Conservation (phyloP, 2,329 filamentous ascomycete genomes). For the Aspergillus amoenus region DNA sequence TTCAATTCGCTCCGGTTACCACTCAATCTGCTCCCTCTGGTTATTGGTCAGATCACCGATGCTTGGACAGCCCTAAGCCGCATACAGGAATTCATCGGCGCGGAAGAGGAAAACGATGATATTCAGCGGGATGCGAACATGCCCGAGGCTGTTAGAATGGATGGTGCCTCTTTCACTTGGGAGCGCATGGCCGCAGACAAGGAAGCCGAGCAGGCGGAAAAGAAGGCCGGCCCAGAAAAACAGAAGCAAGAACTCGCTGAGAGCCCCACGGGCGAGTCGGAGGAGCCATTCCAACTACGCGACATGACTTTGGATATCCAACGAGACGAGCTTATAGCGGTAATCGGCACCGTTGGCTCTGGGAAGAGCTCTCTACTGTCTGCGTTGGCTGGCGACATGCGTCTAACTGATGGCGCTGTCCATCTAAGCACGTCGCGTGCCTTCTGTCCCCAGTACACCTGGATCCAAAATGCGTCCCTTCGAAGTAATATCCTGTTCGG, state of each 20-base stretch:
- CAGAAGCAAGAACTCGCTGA: constrained; percentile 33
- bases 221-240: constrained; percentile 47
- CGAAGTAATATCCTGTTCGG: constrained; percentile 90
- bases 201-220: constrained; percentile 14
- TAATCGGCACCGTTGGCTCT: constrained; percentile 69
- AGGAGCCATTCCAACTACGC: constrained; percentile 40
- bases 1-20: constrained; percentile 92
- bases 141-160: constrained; percentile 64
- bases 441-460: constrained; percentile 94
- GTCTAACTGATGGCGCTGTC: constrained; percentile 59
- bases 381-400: constrained; percentile 91
- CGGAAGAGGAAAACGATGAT: constrained; percentile 80
- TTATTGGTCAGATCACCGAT: constrained; percentile 86
- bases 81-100: constrained; percentile 82
- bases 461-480: constrained; percentile 92
- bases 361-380: constrained; percentile 89
- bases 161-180: constrained; percentile 77
- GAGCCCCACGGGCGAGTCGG: constrained; percentile 21
- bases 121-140: constrained; percentile 56
- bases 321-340: constrained; percentile 51
- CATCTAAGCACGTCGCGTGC: constrained; percentile 73
- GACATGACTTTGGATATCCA: constrained; percentile 37
- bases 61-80: constrained; percentile 81
- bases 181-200: constrained; percentile 5
- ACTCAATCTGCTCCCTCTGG: constrained; percentile 81